Percentiles rank a stretch among this genome's conserved stretches.
phyloP scores from a whole-genome alignment of 1,284 basidiomycete species.

The Apiotrichum montevideense region DNA sequence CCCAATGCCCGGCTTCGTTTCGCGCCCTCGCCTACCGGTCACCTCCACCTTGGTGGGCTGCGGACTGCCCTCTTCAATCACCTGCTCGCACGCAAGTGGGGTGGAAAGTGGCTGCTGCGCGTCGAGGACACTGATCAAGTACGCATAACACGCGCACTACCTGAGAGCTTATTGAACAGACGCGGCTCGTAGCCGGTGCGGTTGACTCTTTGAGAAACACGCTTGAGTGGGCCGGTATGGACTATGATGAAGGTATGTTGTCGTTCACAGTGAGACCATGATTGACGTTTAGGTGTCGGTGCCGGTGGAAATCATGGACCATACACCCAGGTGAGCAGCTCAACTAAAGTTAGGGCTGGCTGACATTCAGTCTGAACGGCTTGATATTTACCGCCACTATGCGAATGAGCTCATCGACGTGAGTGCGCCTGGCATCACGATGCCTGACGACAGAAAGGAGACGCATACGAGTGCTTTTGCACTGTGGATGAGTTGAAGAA shows the following conservation, averaged over 20 bases:
- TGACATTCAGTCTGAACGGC: conserved; percentile 66
- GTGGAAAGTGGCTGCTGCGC: conserved; percentile 78
- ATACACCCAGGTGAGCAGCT: conserved; percentile 69
- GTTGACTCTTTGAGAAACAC: conserved; percentile 71
- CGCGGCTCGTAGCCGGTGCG: conserved; percentile 71
- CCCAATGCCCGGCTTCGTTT: conserved; percentile 60
- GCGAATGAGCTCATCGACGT: conserved; percentile 70
- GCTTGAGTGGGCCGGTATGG: conserved; percentile 85
- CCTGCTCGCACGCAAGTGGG: conserved; percentile 69
- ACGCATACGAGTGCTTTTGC: conserved; percentile 95
- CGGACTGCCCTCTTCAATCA: conserved; percentile 93
- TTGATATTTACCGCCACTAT: conserved; percentile 74
- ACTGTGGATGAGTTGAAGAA: conserved; percentile 60
- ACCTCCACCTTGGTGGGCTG: conserved; percentile 90
- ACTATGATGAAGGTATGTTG: conserved; percentile 76
- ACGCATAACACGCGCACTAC: conserved; percentile 31
- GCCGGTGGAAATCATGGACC: conserved; percentile 65
- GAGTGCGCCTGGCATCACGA: conserved; percentile 12
- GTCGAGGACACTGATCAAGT: conserved; percentile 94
- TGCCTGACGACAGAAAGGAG: conserved; percentile 58
- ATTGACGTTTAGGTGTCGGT: conserved; percentile 69
- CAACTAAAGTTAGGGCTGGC: conserved; percentile 49
- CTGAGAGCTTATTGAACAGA: conserved; percentile 78
- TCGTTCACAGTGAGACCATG: background rate
- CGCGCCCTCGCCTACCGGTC: conserved; percentile 93